Conservation (phyloP, 352 stramenopile genomes). For the Thalassiosira mediterranea region DNA sequence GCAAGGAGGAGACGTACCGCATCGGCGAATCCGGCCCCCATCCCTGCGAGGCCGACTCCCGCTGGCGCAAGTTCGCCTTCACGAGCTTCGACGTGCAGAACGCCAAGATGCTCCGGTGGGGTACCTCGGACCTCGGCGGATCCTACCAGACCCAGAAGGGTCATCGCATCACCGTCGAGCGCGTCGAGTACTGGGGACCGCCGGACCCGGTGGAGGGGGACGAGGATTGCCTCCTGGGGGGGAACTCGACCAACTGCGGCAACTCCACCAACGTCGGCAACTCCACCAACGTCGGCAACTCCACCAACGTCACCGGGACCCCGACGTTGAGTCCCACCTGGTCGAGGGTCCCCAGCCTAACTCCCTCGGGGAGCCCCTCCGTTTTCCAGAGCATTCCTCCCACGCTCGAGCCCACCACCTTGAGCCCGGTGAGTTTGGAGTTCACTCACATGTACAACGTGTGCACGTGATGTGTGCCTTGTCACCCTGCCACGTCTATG, state of each 20-base stretch:
- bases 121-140: constrained; percentile 33
- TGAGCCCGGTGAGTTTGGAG: too few species aligned
- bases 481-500: too few species aligned
- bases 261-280: too few species aligned
- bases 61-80: constrained; percentile 66
- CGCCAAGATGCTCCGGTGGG: constrained; percentile 44
- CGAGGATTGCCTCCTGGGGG: not conserved
- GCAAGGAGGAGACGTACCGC: constrained; percentile 46
- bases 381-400: too few species aligned
- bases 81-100: constrained; percentile 58
- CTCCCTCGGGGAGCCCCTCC: too few species aligned
- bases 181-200: constrained; percentile 15
- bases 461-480: too few species aligned
- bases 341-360: too few species aligned
- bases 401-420: too few species aligned
- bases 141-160: constrained; percentile 25
- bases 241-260: not conserved
- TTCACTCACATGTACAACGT: too few species aligned
- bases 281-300: too few species aligned
- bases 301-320: not conserved
- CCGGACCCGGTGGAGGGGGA: not conserved
- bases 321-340: too few species aligned
- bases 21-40: constrained; percentile 53
- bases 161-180: constrained; percentile 52
- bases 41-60: constrained; percentile 43